phyloP scores from a whole-genome alignment of 177 flowering plant genomes.

The Tripterygium wilfordii region DNA sequence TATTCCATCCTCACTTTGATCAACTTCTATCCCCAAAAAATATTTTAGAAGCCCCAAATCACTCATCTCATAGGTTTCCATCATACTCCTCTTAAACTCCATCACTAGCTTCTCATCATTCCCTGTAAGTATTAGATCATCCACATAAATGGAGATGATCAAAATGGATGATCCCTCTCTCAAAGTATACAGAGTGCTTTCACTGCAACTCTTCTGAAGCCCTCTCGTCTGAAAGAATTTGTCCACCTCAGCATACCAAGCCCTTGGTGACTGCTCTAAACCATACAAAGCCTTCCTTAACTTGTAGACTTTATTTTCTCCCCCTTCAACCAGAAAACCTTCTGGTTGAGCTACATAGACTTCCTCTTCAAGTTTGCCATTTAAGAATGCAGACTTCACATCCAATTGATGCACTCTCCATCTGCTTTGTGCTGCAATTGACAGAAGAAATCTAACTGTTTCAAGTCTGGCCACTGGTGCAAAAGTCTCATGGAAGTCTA shows the following conservation, averaged over 20 bases:
- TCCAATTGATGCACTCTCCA: too few relatives aligned
- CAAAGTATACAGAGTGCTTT: not conserved
- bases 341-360: not conserved
- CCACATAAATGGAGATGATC: not conserved
- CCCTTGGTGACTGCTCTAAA: not conserved
- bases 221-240: not conserved
- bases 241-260: not conserved
- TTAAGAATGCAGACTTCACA: not conserved
- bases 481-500: too few relatives aligned
- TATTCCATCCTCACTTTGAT: not conserved
- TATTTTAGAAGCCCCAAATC: not conserved
- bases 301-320: too few relatives aligned
- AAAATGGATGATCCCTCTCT: not conserved
- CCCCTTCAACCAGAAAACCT: not conserved
- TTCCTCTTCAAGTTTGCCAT: too few relatives aligned
- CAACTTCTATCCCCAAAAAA: constrained; percentile 1
- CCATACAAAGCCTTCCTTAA: not conserved
- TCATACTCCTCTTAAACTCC: not conserved
- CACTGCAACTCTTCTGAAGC: not conserved
- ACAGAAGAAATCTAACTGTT: not conserved
- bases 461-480: too few relatives aligned
- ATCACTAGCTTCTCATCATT: not conserved
- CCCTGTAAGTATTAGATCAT: not conserved
- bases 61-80: not conserved
- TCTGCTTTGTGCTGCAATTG: not conserved